phyloP scores from a whole-genome alignment of 73 alveolate genomes.

The Symbiodinium pilosum region DNA sequence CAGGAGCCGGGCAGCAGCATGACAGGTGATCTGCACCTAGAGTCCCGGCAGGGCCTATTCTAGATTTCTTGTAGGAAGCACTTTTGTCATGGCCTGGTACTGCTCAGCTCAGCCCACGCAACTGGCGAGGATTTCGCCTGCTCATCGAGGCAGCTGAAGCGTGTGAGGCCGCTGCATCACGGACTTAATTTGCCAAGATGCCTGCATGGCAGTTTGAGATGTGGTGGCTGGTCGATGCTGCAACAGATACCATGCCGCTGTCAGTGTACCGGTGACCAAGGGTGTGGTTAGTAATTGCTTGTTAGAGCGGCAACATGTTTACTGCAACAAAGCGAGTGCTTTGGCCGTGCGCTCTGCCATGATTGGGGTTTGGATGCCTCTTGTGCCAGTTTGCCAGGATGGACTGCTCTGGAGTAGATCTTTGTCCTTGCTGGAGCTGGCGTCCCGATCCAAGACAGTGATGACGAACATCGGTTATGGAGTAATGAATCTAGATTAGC shows the following conservation, averaged over 20 bases:
- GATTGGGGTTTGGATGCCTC: too few species aligned
- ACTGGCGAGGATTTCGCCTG: background rate
- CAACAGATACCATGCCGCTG: background rate
- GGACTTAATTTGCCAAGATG: background rate
- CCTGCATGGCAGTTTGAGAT: too few species aligned
- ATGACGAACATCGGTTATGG: too few species aligned
- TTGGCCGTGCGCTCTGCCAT: too few species aligned
- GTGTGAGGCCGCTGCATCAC: background rate
- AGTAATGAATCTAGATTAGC: too few species aligned
- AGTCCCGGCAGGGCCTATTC: background rate
- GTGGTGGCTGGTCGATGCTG: background rate
- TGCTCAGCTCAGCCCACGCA: too few species aligned
- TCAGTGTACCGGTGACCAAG: background rate
- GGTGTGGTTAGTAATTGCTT: too few species aligned
- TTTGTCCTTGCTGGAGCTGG: background rate
- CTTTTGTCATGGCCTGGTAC: too few species aligned
- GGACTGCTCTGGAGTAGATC: background rate
- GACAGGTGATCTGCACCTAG: background rate
- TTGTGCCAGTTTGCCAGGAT: too few species aligned
- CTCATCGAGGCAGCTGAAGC: background rate
- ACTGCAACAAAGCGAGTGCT: too few species aligned
- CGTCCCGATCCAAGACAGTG: background rate
- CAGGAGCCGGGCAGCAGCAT: background rate
- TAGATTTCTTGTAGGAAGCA: too few species aligned
- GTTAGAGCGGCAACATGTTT: too few species aligned